Conservation (phyloP, 2,329 filamentous ascomycete genomes). For the Aureobasidium melanogenum region DNA sequence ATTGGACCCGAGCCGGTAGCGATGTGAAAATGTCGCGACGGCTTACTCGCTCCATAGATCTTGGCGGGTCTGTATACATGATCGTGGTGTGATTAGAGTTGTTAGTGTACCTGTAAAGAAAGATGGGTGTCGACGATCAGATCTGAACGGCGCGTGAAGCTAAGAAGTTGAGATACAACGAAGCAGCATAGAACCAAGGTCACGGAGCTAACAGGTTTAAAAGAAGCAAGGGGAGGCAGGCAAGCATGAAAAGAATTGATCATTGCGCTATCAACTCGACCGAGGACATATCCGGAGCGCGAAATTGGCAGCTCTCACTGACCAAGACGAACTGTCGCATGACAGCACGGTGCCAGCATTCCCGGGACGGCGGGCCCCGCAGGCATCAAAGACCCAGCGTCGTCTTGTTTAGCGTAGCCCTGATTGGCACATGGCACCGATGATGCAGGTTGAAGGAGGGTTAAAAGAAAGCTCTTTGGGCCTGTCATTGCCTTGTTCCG, state of each 20-base stretch:
- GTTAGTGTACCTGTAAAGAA: background rate
- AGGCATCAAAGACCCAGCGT: background rate
- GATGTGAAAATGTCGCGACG: slow-evolving; percentile 63
- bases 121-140: background rate
- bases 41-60: slow-evolving; percentile 50
- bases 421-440: slow-evolving; percentile 1
- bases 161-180: background rate
- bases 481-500: background rate
- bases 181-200: background rate
- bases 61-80: slow-evolving; percentile 14
- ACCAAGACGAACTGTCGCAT: background rate
- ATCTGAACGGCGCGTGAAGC: background rate
- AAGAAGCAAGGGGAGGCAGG: background rate
- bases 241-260: background rate
- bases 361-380: background rate
- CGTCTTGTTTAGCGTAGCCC: background rate
- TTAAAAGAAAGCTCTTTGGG: background rate
- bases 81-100: background rate
- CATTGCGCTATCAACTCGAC: background rate
- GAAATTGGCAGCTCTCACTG: background rate
- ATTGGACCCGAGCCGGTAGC: slow-evolving; percentile 60
- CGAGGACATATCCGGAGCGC: background rate
- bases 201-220: background rate
- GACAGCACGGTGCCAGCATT: background rate
- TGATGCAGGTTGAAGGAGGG: background rate